These are phyloP conservation scores for Blastobotrys capitulatus DNA, from an alignment of 1,139 yeast genomes.

Conservation along the genomic window DNA sequence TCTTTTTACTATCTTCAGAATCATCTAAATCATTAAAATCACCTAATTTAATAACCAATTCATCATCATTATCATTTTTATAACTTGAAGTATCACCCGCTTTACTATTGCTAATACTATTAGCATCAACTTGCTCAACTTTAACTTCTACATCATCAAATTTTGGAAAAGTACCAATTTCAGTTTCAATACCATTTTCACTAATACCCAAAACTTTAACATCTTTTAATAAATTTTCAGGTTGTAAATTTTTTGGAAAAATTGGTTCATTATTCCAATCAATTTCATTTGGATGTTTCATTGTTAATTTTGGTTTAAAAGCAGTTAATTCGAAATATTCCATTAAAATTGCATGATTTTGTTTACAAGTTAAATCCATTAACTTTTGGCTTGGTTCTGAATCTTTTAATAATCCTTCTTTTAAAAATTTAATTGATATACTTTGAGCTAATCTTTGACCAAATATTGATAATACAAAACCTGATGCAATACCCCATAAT, in stretches of 20 bases:
- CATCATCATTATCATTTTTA: not conserved
- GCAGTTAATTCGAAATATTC: conserved; percentile 26
- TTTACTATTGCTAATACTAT: not conserved
- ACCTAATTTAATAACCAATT: not conserved
- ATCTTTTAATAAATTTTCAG: not conserved
- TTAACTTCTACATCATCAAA: not conserved
- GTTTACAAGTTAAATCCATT: not conserved
- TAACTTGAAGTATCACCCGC: too few relatives aligned
- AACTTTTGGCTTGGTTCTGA: not conserved
- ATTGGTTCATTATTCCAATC: conserved; percentile 27
- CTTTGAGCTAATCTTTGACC: not conserved
- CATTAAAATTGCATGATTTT: not conserved
- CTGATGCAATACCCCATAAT: not conserved
- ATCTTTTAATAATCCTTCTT: not conserved
- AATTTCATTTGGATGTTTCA: conserved; percentile 27
- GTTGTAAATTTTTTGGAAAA: conserved; percentile 26
- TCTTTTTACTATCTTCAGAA: not conserved
- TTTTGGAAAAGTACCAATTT: not conserved
- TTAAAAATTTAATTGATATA: not conserved
- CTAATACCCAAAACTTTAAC: not conserved
- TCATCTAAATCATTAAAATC: not conserved
- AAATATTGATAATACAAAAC: not conserved
- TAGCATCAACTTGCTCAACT: too few relatives aligned
- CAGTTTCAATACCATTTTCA: not conserved
- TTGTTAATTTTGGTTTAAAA: conserved; percentile 20